Conservation (phyloP, 2,329 filamentous ascomycete species). For the Beauveria asiatica region DNA sequence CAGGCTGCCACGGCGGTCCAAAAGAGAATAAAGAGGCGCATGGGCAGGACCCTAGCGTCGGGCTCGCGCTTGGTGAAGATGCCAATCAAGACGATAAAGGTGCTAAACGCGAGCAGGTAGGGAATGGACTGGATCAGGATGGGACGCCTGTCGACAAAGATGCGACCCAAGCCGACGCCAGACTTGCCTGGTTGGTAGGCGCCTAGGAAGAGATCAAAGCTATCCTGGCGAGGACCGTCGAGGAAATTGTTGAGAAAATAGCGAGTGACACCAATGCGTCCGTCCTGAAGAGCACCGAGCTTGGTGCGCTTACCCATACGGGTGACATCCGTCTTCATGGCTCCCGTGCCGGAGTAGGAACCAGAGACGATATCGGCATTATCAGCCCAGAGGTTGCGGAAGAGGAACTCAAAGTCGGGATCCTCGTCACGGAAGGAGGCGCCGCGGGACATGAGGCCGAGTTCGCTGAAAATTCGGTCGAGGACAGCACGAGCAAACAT, state of each 20-base stretch:
- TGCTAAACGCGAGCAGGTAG: slow-evolving; percentile 76
- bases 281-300: slow-evolving; percentile 74
- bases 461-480: slow-evolving; percentile 78
- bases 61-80: slow-evolving; percentile 63
- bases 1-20: slow-evolving; percentile 65
- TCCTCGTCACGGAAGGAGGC: slow-evolving; percentile 72
- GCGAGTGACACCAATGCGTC: slow-evolving; percentile 78
- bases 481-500: slow-evolving; percentile 89
- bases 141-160: slow-evolving; percentile 80
- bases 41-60: slow-evolving; percentile 67
- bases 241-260: slow-evolving; percentile 92
- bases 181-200: slow-evolving; percentile 68
- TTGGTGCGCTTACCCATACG: slow-evolving; percentile 86
- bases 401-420: slow-evolving; percentile 74
- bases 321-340: slow-evolving; percentile 96
- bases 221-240: slow-evolving; percentile 90
- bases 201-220: slow-evolving; percentile 89
- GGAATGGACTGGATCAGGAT: slow-evolving; percentile 88
- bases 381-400: slow-evolving; percentile 97
- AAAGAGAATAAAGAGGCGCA: slow-evolving; percentile 73
- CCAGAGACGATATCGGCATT: slow-evolving; percentile 93
- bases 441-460: slow-evolving; percentile 68
- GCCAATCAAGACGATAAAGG: slow-evolving; percentile 74
- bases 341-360: slow-evolving; percentile 90
- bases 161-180: slow-evolving; percentile 59